Evolutionary conservation across 257 asterid species (phyloP).

Genomic region (Solanum appendiculatum): DNA sequence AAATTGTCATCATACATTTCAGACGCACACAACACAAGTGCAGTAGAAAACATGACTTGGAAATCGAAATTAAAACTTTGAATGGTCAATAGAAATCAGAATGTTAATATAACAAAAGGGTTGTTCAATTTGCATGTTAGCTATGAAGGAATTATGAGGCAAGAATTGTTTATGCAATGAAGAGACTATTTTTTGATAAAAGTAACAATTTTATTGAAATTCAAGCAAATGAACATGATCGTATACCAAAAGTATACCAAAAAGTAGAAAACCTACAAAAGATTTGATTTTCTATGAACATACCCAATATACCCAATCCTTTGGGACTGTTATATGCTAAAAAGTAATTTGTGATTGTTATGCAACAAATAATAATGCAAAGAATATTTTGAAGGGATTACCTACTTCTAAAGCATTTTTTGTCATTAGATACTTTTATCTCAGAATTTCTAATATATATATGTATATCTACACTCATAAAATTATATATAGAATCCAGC

Average conservation of each 20-base stretch:
- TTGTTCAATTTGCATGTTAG: neutral
- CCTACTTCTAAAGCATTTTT: too few relatives aligned
- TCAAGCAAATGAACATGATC: neutral
- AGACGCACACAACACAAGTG: neutral
- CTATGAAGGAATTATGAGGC: too few relatives aligned
- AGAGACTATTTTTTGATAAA: neutral
- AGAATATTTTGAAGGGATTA: too few relatives aligned
- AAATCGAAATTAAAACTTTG: neutral
- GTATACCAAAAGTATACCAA: neutral
- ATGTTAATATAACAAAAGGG: neutral
- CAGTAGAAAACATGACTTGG: neutral
- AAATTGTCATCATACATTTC: neutral
- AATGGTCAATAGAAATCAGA: neutral
- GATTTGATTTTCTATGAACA: too few relatives aligned
- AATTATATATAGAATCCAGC: too few relatives aligned
- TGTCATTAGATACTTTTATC: too few relatives aligned
- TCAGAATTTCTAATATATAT: too few relatives aligned
- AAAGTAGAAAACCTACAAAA: neutral
- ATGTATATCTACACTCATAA: too few relatives aligned
- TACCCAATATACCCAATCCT: too few relatives aligned
- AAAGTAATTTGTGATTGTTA: too few relatives aligned
- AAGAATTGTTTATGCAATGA: neutral
- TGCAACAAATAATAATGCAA: too few relatives aligned
- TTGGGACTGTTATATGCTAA: too few relatives aligned
- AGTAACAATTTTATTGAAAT: neutral